phyloP scores from a whole-genome alignment of 225 moss, liverwort and hornwort genomes.

The Polytrichum commune region DNA sequence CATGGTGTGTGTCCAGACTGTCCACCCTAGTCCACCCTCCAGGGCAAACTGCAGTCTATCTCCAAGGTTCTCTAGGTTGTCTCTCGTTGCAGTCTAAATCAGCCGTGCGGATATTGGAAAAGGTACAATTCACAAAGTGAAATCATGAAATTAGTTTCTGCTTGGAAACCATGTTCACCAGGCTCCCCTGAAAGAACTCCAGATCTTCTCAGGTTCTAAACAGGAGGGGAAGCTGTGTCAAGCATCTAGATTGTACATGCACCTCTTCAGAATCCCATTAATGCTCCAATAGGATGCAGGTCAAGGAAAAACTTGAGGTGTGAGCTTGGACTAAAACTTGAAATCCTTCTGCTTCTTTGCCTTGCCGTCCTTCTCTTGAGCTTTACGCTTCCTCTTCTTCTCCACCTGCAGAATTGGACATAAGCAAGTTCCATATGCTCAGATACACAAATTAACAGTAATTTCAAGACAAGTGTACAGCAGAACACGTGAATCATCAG shows the following conservation, averaged over 20 bases:
- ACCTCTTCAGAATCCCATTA: constrained; percentile 22
- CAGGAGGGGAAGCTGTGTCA: constrained; percentile 3
- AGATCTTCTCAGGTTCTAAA: constrained; percentile 8
- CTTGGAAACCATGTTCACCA: constrained; percentile 15
- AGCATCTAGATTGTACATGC: constrained; percentile 33
- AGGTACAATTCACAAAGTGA: constrained; percentile 15
- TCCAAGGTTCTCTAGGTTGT: constrained; percentile 5
- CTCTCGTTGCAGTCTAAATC: constrained; percentile 13
- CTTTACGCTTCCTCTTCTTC: constrained; percentile 96
- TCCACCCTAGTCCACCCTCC: too few relatives aligned
- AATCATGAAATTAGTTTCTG: constrained; percentile 15
- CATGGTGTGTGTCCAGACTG: too few relatives aligned
- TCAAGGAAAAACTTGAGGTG: constrained; percentile 2
- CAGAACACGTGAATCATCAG: background rate
- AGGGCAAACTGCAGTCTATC: too few relatives aligned
- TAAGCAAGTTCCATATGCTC: background rate
- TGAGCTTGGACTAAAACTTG: constrained; percentile 57
- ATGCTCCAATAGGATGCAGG: constrained; percentile 16
- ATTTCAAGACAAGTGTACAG: background rate
- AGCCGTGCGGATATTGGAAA: constrained; percentile 14
- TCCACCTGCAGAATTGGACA: constrained; percentile 57
- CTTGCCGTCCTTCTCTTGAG: constrained; percentile 97
- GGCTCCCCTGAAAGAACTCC: constrained; percentile 13
- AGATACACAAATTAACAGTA: background rate
- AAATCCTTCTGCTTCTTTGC: constrained; percentile 95